Evolutionary conservation across 2,329 filamentous ascomycete genomes (phyloP).

Genomic region (Penicillium hordei): DNA sequence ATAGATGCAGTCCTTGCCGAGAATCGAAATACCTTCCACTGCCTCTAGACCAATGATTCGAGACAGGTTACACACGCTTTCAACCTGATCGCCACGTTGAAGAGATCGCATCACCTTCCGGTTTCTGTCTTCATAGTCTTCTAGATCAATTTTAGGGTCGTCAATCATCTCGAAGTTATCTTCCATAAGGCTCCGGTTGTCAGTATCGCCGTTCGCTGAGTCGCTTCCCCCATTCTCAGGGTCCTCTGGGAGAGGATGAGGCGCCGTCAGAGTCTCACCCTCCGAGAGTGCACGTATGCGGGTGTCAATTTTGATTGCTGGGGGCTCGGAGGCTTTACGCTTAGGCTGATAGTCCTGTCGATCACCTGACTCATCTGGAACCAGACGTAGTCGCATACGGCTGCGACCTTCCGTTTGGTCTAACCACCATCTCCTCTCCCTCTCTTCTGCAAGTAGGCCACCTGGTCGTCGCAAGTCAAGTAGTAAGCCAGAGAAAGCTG

Average conservation of each 20-base stretch:
- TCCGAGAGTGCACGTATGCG: slow-evolving; percentile 41
- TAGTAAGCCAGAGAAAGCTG: slow-evolving; percentile 75
- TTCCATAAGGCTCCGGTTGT: slow-evolving; percentile 56
- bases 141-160: slow-evolving; percentile 80
- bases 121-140: slow-evolving; percentile 95
- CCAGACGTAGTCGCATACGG: slow-evolving; percentile 83
- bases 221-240: slow-evolving; percentile 33
- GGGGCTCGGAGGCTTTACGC: slow-evolving; percentile 61
- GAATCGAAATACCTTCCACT: slow-evolving; percentile 86
- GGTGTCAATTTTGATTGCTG: slow-evolving; percentile 49
- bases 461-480: slow-evolving; percentile 75
- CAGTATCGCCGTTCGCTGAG: slow-evolving; percentile 33
- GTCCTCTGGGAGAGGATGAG: slow-evolving; percentile 36
- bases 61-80: slow-evolving; percentile 93
- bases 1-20: slow-evolving; percentile 89
- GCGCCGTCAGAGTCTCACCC: slow-evolving; percentile 44
- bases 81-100: slow-evolving; percentile 85
- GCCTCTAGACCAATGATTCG: slow-evolving; percentile 91
- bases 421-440: slow-evolving; percentile 77
- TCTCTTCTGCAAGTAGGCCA: slow-evolving; percentile 70
- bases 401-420: slow-evolving; percentile 95
- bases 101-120: slow-evolving; percentile 94
- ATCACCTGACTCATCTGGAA: slow-evolving; percentile 70
- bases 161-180: slow-evolving; percentile 97
- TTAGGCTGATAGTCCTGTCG: slow-evolving; percentile 83